These are phyloP conservation scores for Boletus subparvulus DNA, from an alignment of 768 basidiomycete genomes.

Conservation along the genomic window DNA sequence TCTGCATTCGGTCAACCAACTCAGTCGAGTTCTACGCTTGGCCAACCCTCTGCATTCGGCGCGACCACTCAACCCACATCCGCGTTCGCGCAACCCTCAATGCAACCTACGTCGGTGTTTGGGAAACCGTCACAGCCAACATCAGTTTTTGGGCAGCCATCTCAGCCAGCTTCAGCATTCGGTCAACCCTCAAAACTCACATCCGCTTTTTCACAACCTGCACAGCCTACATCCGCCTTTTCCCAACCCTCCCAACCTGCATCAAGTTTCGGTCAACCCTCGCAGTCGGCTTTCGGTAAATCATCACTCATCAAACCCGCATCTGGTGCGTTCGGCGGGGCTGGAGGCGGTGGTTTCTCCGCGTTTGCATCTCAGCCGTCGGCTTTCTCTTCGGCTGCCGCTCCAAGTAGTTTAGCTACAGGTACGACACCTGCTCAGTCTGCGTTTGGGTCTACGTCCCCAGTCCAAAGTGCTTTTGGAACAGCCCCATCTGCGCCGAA, in stretches of 20 bases:
- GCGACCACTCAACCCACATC: conserved; percentile 27
- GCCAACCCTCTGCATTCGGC: conserved; percentile 39
- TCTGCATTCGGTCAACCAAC: conserved; percentile 35
- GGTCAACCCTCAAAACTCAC: conserved; percentile 31
- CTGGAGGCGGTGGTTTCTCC: conserved; percentile 47
- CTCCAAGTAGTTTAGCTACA: conserved; percentile 4
- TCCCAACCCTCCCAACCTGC: conserved; percentile 32
- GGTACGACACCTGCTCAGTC: conserved; percentile 16
- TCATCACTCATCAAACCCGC: conserved; percentile 48
- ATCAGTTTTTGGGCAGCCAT: conserved; percentile 33
- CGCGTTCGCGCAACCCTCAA: conserved; percentile 26
- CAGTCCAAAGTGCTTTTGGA: conserved; percentile 24
- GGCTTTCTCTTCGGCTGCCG: conserved; percentile 35
- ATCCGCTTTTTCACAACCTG: conserved; percentile 34
- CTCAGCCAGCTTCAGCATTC: conserved; percentile 38
- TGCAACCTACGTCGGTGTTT: conserved; percentile 36
- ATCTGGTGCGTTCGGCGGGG: conserved; percentile 49
- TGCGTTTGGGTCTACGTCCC: conserved; percentile 18
- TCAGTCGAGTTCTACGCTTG: conserved; percentile 37
- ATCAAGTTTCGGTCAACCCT: conserved; percentile 36
- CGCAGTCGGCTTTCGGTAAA: conserved; percentile 38
- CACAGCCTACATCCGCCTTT: conserved; percentile 27
- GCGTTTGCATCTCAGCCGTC: conserved; percentile 51
- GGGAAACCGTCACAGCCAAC: conserved; percentile 29
- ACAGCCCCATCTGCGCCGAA: conserved; percentile 6